Conservation (phyloP, 1,284 basidiomycete species). For the Ustilago curta region DNA sequence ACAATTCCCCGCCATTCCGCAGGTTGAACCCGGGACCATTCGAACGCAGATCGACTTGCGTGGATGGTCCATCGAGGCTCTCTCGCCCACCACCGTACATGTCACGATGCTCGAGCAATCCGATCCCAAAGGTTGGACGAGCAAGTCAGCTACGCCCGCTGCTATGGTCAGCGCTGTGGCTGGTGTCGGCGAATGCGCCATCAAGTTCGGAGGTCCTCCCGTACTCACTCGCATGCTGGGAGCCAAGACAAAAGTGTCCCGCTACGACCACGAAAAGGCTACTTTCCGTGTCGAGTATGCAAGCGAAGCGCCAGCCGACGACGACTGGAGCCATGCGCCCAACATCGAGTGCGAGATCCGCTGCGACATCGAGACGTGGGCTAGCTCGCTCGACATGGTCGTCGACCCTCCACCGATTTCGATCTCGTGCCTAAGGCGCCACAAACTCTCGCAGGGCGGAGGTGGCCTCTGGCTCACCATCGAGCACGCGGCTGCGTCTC, state of each 20-base stretch:
- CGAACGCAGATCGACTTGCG: conserved; percentile 94
- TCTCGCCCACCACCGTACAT: conserved; percentile 94
- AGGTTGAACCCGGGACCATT: conserved; percentile 79
- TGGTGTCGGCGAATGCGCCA: conserved; percentile 89
- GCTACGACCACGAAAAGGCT: conserved; percentile 88
- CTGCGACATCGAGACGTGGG: conserved; percentile 94
- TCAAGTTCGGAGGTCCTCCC: conserved; percentile 94
- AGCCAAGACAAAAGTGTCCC: conserved; percentile 79
- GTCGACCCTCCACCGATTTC: conserved; percentile 92
- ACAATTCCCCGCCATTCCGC: conserved; percentile 82
- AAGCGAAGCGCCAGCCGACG: conserved; percentile 63
- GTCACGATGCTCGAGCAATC: conserved; percentile 95
- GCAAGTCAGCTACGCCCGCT: conserved; percentile 90
- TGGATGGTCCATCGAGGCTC: conserved; percentile 94
- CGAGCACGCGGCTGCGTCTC: conserved; percentile 83
- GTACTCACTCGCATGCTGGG: conserved; percentile 84
- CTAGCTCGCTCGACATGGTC: conserved; percentile 84
- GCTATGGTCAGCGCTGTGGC: conserved; percentile 81
- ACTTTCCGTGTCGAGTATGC: conserved; percentile 89
- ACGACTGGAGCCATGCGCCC: conserved; percentile 67
- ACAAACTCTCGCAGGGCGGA: conserved; percentile 85
- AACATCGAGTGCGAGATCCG: conserved; percentile 91
- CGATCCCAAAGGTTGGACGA: conserved; percentile 96
- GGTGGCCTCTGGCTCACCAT: conserved; percentile 97
- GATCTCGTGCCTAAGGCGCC: conserved; percentile 85